Conservation (phyloP, 768 basidiomycete genomes). For the Kwoniella dendrophila region DNA sequence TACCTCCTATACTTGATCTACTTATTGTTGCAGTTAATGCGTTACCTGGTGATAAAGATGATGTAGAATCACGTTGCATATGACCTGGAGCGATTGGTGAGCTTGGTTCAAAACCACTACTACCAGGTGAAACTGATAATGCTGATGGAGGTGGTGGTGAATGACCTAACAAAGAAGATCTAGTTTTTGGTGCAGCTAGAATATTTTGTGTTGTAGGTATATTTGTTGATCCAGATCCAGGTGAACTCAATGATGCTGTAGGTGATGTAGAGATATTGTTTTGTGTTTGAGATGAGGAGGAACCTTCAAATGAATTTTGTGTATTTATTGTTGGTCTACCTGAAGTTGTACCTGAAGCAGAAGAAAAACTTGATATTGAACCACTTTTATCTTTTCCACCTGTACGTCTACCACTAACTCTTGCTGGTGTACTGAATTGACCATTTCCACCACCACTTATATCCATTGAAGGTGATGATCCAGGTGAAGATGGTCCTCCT, state of each 20-base stretch:
- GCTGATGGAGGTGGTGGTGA: constrained; percentile 64
- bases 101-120: too few species aligned
- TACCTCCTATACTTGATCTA: constrained; percentile 30
- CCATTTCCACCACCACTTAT: constrained; percentile 13
- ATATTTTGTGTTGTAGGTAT: constrained; percentile 72
- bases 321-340: constrained; percentile 15
- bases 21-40: constrained; percentile 32
- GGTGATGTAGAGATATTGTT: constrained; percentile 18
- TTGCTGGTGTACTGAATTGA: constrained; percentile 19
- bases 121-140: constrained; percentile 37
- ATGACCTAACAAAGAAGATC: constrained; percentile 75
- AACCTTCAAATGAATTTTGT: constrained; percentile 31
- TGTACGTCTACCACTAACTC: constrained; percentile 19
- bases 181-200: constrained; percentile 70
- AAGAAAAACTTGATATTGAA: constrained; percentile 30
- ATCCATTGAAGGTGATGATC: constrained; percentile 31
- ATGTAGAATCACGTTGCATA: constrained; percentile 25
- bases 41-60: constrained; percentile 60
- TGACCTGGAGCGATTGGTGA: constrained; percentile 29
- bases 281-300: constrained; percentile 15
- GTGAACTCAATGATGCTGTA: constrained; percentile 12
- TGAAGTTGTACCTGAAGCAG: constrained; percentile 5
- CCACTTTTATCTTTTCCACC: constrained; percentile 16
- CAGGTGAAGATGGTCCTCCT: constrained; percentile 17
- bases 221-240: constrained; percentile 22